Base-by-base conservation (phyloP, 805 yeast species). In the Cyberlindnera maritima region DNA sequence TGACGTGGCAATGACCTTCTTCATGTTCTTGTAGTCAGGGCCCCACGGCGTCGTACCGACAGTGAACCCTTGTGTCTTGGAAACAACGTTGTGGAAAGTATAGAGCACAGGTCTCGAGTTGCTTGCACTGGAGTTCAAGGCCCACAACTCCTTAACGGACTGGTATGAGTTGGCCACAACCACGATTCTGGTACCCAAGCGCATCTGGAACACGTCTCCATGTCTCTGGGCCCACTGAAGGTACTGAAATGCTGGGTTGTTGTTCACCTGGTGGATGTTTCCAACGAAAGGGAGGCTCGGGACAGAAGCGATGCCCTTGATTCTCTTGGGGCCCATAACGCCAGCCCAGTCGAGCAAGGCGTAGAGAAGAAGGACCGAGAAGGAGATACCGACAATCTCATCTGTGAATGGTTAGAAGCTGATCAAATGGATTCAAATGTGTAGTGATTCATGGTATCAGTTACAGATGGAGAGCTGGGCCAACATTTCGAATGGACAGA, bases 161-260 rank as follows among this genome's bases (percentile, higher is more conserved):
- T 72, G 75, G 53, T 67, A 81, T 1, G 85, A 75, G 58, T 86
- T 84, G n/a, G 81, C 91, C 15, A 87, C 81, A 12, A 87, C 73
- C 1, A 83, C 76, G 13, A 75, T 65, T 34, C 64, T 70, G 17
- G 60, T 65, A 0, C 95, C 95, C 44, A 86, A 62, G 39, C 85
- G 64, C 37, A 85, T 70, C 55, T 86, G 92, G 58, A 75, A 85
- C 1, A 84, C 75, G 7, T 69, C 62, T 4, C 77, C 72, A 50
- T 74, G 71, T 13, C 49, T 47, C n/a, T 60, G 39, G 1, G 74
- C 44, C 80, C 88, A 77, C 14, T 63, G 49, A 42, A 63, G 49
- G 56, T 76, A 82, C 9, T 63, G 64, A 15, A 69, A 43, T 11
- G 87, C 75, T 0, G 88, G 87, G 40, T 78, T 73, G 21, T 61